Evolutionary conservation across 805 yeast genomes (phyloP).

Genomic region (Clavispora carvajalis): DNA sequence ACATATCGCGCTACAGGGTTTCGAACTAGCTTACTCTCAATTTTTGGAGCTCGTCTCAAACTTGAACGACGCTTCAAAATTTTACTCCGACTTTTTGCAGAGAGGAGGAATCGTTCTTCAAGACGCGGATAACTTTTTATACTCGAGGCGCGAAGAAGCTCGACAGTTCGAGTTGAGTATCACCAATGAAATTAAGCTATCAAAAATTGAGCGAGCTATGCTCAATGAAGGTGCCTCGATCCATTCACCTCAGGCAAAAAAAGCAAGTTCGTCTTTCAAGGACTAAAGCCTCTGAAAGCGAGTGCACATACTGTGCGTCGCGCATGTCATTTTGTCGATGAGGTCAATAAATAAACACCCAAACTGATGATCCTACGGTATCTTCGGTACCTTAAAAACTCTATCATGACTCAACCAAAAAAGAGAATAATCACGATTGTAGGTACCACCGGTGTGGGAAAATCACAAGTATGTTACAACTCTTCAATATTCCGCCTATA

Average conservation of each 20-base stretch:
- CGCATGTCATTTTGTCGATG: not conserved
- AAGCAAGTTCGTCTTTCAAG: not conserved
- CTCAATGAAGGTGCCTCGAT: not conserved
- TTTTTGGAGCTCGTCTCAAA: slow-evolving; percentile 55
- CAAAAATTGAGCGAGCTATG: slow-evolving; percentile 12
- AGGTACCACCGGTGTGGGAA: slow-evolving; percentile 97
- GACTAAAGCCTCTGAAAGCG: not conserved
- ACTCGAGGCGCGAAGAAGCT: slow-evolving; percentile 47
- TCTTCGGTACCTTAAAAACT: slow-evolving; percentile 18
- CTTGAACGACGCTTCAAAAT: slow-evolving; percentile 61
- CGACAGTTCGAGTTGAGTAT: slow-evolving; percentile 39
- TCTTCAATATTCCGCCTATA: not conserved
- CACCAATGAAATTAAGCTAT: slow-evolving; percentile 9
- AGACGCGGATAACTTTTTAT: slow-evolving; percentile 50
- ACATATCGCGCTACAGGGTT: slow-evolving; percentile 43
- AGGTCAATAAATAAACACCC: not conserved
- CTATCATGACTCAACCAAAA: slow-evolving; percentile 27
- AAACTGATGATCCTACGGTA: slow-evolving; percentile 12
- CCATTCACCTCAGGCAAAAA: not conserved
- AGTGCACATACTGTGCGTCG: not conserved
- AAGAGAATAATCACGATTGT: slow-evolving; percentile 56
- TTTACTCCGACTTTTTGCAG: slow-evolving; percentile 58
- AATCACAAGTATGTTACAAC: slow-evolving; percentile 55
- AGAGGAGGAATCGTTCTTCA: slow-evolving; percentile 41
- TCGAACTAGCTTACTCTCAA: slow-evolving; percentile 47